Conservation (phyloP, 176 grass and related monocot species). For the Lolium perenne region DNA sequence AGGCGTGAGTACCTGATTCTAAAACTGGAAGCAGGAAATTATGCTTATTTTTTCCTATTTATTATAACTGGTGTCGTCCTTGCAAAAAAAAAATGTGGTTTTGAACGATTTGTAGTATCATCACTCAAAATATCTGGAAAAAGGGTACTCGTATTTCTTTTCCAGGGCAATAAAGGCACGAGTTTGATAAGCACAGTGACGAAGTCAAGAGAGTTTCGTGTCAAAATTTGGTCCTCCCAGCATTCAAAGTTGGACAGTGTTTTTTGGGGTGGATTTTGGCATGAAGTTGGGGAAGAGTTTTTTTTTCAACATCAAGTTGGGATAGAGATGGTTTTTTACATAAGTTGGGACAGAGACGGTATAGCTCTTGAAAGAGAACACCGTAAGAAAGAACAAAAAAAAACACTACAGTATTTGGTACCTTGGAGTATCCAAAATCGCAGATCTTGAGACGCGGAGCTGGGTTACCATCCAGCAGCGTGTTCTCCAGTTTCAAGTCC, state of each 20-base stretch:
- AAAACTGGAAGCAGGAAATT: not conserved
- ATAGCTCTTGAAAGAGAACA: not conserved
- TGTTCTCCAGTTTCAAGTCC: slow-evolving; percentile 98
- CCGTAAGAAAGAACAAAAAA: not conserved
- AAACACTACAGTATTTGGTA: not conserved
- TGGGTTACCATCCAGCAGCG: slow-evolving; percentile 80
- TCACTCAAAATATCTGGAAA: not conserved
- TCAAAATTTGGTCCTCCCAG: slow-evolving; percentile 53
- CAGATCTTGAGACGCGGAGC: slow-evolving; percentile 94
- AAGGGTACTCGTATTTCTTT: not conserved
- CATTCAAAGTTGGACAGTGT: slow-evolving; percentile 36
- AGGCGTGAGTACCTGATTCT: not conserved
- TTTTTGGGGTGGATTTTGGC: not conserved
- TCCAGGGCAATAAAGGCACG: slow-evolving; percentile 25
- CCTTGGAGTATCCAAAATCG: slow-evolving; percentile 99
- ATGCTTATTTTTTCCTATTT: not conserved
- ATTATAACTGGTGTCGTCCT: not conserved
- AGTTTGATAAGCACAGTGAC: slow-evolving; percentile 36
- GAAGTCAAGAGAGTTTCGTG: slow-evolving; percentile 44
- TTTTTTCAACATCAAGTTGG: too few species aligned
- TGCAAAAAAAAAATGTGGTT: not conserved
- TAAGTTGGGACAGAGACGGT: not conserved
- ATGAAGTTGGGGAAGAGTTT: too few species aligned
- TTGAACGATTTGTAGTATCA: not conserved
- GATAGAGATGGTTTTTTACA: slow-evolving; percentile 13